A percentile compares a stretch with the other conserved stretches of the same genome.
These are phyloP conservation scores for Adansonia grandidieri DNA, from an alignment of 441 rosid genomes.

Conservation along the genomic window DNA sequence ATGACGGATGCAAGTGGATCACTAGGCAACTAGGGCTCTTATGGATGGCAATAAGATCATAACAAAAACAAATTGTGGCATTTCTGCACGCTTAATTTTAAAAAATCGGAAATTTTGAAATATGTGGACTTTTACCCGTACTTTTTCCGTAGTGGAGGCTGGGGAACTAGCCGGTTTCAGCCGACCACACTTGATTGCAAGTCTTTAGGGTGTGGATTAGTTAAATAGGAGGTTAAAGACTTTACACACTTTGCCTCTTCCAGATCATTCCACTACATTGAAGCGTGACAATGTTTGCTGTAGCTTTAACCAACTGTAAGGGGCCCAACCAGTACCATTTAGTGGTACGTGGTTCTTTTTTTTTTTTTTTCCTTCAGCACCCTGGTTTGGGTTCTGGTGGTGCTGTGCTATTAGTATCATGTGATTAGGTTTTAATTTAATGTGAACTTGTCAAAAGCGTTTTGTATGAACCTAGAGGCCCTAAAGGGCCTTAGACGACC, in stretches of 20 bases:
- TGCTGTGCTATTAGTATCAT: background rate
- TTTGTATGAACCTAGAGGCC: background rate
- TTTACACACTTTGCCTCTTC: background rate
- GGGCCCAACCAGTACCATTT: background rate
- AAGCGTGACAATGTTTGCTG: slow-evolving; percentile 30
- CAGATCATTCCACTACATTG: slow-evolving; percentile 19
- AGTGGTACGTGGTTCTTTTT: background rate
- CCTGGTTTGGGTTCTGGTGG: background rate
- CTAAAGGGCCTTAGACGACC: background rate
- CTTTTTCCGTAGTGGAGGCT: background rate
- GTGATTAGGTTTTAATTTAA: background rate
- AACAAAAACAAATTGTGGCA: background rate
- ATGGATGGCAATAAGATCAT: too few relatives aligned
- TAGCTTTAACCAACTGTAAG: slow-evolving; percentile 19
- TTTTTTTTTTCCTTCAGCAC: slow-evolving; percentile 2
- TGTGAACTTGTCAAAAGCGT: background rate
- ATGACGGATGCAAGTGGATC: background rate
- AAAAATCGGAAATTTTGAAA: background rate
- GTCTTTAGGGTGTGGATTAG: background rate
- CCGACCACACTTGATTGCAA: slow-evolving; percentile 2
- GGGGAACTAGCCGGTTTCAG: background rate
- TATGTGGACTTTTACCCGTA: background rate
- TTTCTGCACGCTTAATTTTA: too few relatives aligned
- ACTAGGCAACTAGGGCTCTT: background rate
- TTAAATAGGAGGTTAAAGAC: background rate